Conservation (phyloP, 129 eudicot species). For the Scalesia atractyloides region DNA sequence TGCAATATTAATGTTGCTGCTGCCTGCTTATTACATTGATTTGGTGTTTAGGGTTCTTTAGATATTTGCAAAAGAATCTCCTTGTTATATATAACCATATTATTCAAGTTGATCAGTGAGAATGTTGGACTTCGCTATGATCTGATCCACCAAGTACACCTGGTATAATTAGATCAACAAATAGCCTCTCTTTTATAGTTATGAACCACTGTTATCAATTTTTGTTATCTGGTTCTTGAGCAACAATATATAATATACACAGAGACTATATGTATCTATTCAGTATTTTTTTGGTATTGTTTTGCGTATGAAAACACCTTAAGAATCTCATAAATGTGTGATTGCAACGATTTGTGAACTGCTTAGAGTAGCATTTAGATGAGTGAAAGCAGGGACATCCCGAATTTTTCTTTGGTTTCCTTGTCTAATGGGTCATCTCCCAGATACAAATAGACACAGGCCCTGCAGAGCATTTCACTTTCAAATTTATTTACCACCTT, state of each 20-base stretch:
- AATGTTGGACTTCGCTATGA: conserved; percentile 37
- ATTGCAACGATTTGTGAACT: conserved; percentile 18
- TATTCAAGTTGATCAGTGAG: conserved; percentile 38
- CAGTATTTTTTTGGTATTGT: conserved; percentile 18
- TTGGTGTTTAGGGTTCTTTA: conserved; percentile 35
- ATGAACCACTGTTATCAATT: conserved; percentile 14
- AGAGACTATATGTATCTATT: conserved; percentile 18
- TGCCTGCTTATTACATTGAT: conserved; percentile 41
- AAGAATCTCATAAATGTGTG: conserved; percentile 17
- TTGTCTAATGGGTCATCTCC: conserved; percentile 75
- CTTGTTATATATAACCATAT: conserved; percentile 29
- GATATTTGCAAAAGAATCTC: conserved; percentile 23
- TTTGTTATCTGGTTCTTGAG: conserved; percentile 26
- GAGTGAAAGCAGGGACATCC: conserved; percentile 51
- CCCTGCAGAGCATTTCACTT: conserved; percentile 64
- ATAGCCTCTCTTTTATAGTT: conserved; percentile 23
- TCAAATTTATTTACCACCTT: conserved; percentile 60
- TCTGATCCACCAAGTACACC: conserved; percentile 24
- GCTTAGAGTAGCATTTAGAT: conserved; percentile 25
- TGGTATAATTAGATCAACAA: conserved; percentile 33
- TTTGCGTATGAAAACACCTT: conserved; percentile 9
- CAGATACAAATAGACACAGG: conserved; percentile 54
- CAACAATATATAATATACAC: background rate
- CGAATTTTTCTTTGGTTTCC: conserved; percentile 64
- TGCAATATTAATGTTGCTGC: conserved; percentile 37